These are phyloP conservation scores for Ganoderma lingzhi DNA, from an alignment of 1,284 basidiomycete species.

Conservation along the genomic window DNA sequence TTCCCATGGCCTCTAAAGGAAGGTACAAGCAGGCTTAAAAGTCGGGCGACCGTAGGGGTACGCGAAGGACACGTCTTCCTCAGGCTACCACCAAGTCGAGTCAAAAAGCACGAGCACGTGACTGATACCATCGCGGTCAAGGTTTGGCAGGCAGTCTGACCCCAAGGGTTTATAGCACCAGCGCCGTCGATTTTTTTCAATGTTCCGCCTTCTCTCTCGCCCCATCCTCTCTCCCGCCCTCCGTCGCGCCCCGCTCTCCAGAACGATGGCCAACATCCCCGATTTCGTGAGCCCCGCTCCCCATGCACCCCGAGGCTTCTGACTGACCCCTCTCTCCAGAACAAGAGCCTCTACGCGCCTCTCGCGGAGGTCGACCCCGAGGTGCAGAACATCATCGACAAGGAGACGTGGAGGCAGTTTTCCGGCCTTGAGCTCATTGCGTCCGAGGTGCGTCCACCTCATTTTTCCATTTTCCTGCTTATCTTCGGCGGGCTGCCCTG, in stretches of 20 bases:
- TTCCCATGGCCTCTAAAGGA: not conserved
- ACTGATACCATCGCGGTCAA: slow-evolving; percentile 20
- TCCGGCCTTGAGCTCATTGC: slow-evolving; percentile 97
- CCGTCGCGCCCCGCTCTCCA: slow-evolving; percentile 35
- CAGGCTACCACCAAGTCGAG: slow-evolving; percentile 15
- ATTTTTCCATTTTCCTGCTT: slow-evolving; percentile 31
- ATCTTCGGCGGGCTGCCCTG: not conserved
- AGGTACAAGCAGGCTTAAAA: slow-evolving; percentile 1
- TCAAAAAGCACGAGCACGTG: slow-evolving; percentile 31
- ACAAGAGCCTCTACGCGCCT: slow-evolving; percentile 90
- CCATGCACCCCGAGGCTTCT: not conserved
- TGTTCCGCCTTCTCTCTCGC: slow-evolving; percentile 41
- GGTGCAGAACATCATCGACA: slow-evolving; percentile 97
- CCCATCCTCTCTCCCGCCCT: slow-evolving; percentile 32
- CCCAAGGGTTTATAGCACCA: slow-evolving; percentile 33
- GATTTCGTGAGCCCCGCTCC: slow-evolving; percentile 59
- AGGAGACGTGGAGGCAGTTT: slow-evolving; percentile 99
- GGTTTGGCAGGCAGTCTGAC: slow-evolving; percentile 23
- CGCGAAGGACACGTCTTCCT: not conserved
- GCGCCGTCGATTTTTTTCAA: slow-evolving; percentile 34
- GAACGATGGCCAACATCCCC: slow-evolving; percentile 64
- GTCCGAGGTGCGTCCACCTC: slow-evolving; percentile 71
- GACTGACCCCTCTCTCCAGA: slow-evolving; percentile 56
- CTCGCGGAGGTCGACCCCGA: slow-evolving; percentile 93
- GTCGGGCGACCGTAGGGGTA: not conserved